Evolutionary conservation across 108 stramenopile genomes (phyloP), one percentile per base, ranked within the genome.

Genomic region (Skeletonema potamos): DNA sequence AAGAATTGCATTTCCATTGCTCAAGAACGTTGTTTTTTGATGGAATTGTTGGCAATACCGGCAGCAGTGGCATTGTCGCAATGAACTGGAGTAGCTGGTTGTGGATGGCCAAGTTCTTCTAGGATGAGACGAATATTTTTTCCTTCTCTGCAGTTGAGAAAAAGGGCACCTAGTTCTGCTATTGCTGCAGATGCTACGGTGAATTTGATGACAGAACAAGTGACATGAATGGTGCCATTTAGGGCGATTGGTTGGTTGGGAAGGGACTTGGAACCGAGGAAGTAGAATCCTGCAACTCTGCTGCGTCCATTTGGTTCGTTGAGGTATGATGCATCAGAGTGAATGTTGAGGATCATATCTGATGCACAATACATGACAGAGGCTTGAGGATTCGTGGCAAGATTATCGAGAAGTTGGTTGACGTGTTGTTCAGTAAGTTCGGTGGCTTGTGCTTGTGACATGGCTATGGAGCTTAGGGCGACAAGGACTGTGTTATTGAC

Each of bases 21-120:
- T 10, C 74, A 46, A 18, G 84, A 85, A 2, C 79, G 68, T n/a
- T 77, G 58, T 73, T 83, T 66, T 79, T 84, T 85, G 22, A 87
- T 62, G 11, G 70, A 77, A 58, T 72, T 71, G 56, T 77, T 82
- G 43, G 69, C 66, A 29, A 87, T 84, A 58, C 84, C 84, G 27
- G 28, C 26, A 32, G 87, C 87, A 4, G 76, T 72, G 30, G 30
- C 29, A 34, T 85, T 88, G 59, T 85, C 87, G 20, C 60, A 62
- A 32, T 77, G 63, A 18, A 80, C 39, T 9, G 33, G 86, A 67
- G 80, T 87, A 0, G 86, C 41, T 15, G 66, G 78, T 62, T 84
- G 86, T 22, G 62, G 72, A 43, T 83, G 87, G 22, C 87, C 79
- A 30, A 82, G 62, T 58, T 79, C 70, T 56, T 54, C 54, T 1